Evolutionary conservation across 371 early-diverging fungal genomes (phyloP).

Genomic region (Mucor ambiguus): DNA sequence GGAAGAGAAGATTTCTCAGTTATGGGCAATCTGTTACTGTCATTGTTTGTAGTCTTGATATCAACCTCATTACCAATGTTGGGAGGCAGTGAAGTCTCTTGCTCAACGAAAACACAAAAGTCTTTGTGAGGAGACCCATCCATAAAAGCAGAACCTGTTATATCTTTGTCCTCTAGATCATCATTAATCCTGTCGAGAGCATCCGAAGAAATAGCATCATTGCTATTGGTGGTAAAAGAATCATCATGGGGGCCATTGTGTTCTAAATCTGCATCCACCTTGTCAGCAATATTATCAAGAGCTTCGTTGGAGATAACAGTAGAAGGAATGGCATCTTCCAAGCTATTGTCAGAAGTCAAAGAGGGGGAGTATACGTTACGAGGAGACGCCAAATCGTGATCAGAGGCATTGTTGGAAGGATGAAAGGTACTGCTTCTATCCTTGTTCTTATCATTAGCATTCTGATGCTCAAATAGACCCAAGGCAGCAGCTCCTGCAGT

Average conservation of each 20-base stretch:
- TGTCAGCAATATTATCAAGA: not conserved
- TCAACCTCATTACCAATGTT: not conserved
- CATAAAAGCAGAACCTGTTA: not conserved
- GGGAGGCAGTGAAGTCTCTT: not conserved
- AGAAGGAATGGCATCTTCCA: not conserved
- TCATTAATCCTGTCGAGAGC: not conserved
- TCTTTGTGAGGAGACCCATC: not conserved
- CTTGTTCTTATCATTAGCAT: not conserved
- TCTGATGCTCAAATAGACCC: not conserved
- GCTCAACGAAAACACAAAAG: not conserved
- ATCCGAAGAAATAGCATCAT: not conserved
- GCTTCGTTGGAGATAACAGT: not conserved
- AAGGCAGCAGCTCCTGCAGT: not conserved
- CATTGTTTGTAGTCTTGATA: not conserved
- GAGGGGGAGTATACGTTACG: not conserved
- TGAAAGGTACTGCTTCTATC: not conserved
- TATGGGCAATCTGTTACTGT: not conserved
- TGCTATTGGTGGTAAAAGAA: not conserved
- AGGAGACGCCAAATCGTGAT: not conserved
- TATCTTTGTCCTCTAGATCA: not conserved
- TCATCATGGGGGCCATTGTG: not conserved
- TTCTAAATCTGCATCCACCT: not conserved
- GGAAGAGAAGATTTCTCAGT: not conserved
- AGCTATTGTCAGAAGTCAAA: not conserved
- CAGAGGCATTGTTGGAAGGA: not conserved